Evolutionary conservation across 169 alveolate species (phyloP).

Genomic region (Plasmodium inui): DNA sequence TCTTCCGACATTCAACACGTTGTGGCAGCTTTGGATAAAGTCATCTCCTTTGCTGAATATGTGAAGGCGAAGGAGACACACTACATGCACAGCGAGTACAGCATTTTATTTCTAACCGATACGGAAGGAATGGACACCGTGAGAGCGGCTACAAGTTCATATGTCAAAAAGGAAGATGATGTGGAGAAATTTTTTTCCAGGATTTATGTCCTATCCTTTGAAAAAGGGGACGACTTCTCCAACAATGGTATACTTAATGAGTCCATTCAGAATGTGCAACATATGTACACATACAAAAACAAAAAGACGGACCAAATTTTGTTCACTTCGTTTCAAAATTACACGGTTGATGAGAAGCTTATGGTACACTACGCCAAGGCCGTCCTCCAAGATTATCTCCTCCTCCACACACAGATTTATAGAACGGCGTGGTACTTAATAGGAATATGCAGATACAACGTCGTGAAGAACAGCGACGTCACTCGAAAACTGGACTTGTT

Average conservation of each 20-base stretch:
- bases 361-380: constrained; percentile 24
- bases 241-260: not conserved
- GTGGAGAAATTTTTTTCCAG: constrained; percentile 33
- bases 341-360: constrained; percentile 43
- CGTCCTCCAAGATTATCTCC: constrained; percentile 30
- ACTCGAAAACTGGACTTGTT: constrained; percentile 33
- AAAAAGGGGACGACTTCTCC: constrained; percentile 32
- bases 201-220: constrained; percentile 43
- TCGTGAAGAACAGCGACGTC: constrained; percentile 21
- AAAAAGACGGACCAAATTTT: constrained; percentile 8
- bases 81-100: constrained; percentile 45
- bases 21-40: constrained; percentile 30
- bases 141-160: constrained; percentile 1
- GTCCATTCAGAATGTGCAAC: constrained; percentile 15
- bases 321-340: constrained; percentile 49
- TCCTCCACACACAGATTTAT: constrained; percentile 51
- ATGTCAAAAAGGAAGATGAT: constrained; percentile 6
- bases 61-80: constrained; percentile 4
- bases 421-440: constrained; percentile 61
- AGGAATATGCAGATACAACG: constrained; percentile 56
- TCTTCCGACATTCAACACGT: constrained; percentile 25
- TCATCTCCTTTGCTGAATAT: constrained; percentile 42
- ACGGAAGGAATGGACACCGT: constrained; percentile 10
- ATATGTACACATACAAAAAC: constrained; percentile 28
- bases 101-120: constrained; percentile 45